Evolutionary conservation across 148 eudicot species (phyloP).

Genomic region (Rhododendron simsii): DNA sequence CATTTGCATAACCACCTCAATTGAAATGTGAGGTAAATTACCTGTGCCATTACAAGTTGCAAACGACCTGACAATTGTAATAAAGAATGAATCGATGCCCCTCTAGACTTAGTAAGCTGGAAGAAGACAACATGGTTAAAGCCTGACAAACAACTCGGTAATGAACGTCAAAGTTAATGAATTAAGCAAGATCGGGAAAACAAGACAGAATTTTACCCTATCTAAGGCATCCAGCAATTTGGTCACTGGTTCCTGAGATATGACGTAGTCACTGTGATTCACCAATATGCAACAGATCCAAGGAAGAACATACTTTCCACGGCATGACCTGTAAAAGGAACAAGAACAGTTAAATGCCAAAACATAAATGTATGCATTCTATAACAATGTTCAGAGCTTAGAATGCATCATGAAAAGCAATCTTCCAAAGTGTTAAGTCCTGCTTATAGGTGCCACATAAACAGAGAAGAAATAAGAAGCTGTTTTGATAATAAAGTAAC

Average conservation of each 20-base stretch:
- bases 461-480: not conserved
- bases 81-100: conserved; percentile 39
- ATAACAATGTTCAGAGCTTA: not conserved
- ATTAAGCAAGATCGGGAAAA: not conserved
- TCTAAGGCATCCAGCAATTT: conserved; percentile 45
- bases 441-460: not conserved
- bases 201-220: conserved; percentile 45
- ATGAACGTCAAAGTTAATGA: not conserved
- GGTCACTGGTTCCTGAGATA: conserved; percentile 12
- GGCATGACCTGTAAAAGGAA: conserved; percentile 48
- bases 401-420: not conserved
- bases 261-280: conserved; percentile 50
- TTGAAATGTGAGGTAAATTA: conserved; percentile 15
- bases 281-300: conserved; percentile 76
- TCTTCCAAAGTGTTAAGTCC: not conserved
- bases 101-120: conserved; percentile 60
- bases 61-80: conserved; percentile 82
- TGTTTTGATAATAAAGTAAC: not conserved
- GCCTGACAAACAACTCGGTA: not conserved
- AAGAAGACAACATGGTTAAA: conserved; percentile 13
- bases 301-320: conserved; percentile 67
- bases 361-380: not conserved
- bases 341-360: not conserved
- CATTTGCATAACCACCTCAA: not conserved
- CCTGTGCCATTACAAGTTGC: conserved; percentile 90